Conservation (phyloP, 352 stramenopile genomes). For the Phytophthora pluvialis region DNA sequence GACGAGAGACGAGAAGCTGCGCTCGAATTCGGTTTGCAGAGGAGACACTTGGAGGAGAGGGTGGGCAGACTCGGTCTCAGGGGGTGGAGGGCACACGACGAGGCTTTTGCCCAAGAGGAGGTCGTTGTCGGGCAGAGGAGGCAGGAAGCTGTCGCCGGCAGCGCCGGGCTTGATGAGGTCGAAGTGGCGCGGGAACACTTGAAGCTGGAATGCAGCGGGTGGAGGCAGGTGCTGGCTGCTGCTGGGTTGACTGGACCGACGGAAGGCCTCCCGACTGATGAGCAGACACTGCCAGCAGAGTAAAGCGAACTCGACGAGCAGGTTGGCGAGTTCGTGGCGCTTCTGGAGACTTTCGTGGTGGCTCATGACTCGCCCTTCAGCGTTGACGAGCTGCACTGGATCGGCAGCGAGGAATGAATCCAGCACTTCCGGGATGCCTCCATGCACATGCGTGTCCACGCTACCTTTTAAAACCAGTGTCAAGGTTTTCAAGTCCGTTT, state of each 20-base stretch:
- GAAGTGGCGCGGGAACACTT: slow-evolving; percentile 17
- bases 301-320: slow-evolving; percentile 64
- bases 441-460: slow-evolving; percentile 81
- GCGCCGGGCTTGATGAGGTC: slow-evolving; percentile 2
- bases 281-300: slow-evolving; percentile 62
- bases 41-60: slow-evolving; percentile 40
- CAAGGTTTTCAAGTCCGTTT: slow-evolving; percentile 74
- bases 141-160: slow-evolving; percentile 22
- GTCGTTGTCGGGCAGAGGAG: slow-evolving; percentile 3
- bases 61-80: not conserved
- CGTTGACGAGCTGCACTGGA: slow-evolving; percentile 36
- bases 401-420: slow-evolving; percentile 58
- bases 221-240: slow-evolving; percentile 3
- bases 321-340: slow-evolving; percentile 55
- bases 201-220: slow-evolving; percentile 11
- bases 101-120: not conserved
- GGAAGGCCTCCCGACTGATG: slow-evolving; percentile 70
- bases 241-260: slow-evolving; percentile 28
- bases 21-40: slow-evolving; percentile 76
- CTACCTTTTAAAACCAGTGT: slow-evolving; percentile 84
- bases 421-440: slow-evolving; percentile 75
- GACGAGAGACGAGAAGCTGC: slow-evolving; percentile 63
- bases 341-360: slow-evolving; percentile 34
- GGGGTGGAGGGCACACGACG: not conserved
- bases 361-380: slow-evolving; percentile 44